Percentiles rank a stretch among this genome's conserved stretches.
Conservation (phyloP, 2,329 filamentous ascomycete genomes). For the Aspergillus fructus region DNA sequence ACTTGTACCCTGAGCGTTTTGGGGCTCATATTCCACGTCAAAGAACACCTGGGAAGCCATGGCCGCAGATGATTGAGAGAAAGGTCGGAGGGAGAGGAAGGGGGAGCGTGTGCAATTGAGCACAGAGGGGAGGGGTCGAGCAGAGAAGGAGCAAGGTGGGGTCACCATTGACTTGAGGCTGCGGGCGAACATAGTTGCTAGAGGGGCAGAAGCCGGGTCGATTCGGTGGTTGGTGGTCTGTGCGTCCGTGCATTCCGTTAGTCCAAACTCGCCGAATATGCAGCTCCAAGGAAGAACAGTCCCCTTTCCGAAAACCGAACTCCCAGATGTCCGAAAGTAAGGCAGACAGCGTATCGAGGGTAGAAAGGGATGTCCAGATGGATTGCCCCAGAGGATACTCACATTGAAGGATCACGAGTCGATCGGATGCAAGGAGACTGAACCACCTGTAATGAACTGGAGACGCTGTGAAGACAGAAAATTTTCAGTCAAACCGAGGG, state of each 20-base stretch:
- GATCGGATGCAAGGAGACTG: neutral
- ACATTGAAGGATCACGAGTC: neutral
- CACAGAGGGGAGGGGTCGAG: slow-evolving; percentile 34
- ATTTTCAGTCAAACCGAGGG: slow-evolving; percentile 7
- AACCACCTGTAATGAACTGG: neutral
- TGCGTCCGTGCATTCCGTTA: slow-evolving; percentile 16
- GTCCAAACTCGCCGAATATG: slow-evolving; percentile 17
- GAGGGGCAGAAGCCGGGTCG: slow-evolving; percentile 34
- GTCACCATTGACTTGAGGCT: slow-evolving; percentile 40
- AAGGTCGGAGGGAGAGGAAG: slow-evolving; percentile 48
- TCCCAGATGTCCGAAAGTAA: neutral
- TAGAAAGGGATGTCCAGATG: neutral
- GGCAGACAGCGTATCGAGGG: neutral
- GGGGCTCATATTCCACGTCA: slow-evolving; percentile 63
- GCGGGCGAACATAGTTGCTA: slow-evolving; percentile 43
- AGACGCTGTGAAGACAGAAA: slow-evolving; percentile 8
- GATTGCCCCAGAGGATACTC: neutral
- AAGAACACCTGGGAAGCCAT: slow-evolving; percentile 74
- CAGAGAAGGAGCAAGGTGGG: slow-evolving; percentile 47
- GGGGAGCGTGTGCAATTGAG: slow-evolving; percentile 30
- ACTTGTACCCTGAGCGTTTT: slow-evolving; percentile 27
- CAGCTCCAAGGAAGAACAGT: slow-evolving; percentile 5
- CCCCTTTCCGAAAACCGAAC: neutral
- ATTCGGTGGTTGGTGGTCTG: slow-evolving; percentile 21
- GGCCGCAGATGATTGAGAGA: slow-evolving; percentile 65